Conservation (phyloP, 169 alveolate genomes). For the Eimeria sp. region DNA sequence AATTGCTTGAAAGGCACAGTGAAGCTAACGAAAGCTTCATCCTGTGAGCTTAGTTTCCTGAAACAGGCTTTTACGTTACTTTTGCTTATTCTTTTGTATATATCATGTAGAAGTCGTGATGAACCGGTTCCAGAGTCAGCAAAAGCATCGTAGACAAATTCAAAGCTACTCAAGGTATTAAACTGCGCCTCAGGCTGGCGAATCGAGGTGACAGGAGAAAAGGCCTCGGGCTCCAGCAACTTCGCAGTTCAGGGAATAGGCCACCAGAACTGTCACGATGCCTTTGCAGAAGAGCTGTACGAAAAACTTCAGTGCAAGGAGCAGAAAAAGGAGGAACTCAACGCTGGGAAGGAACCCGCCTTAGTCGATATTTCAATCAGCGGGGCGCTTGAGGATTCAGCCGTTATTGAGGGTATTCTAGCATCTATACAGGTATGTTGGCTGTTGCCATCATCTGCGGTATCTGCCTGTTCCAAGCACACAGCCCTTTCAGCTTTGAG, state of each 20-base stretch:
- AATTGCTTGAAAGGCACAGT: slow-evolving; percentile 64
- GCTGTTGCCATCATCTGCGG: background rate
- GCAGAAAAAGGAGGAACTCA: background rate
- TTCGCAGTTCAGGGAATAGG: slow-evolving; percentile 80
- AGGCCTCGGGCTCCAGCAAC: slow-evolving; percentile 18
- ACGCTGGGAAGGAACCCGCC: slow-evolving; percentile 8
- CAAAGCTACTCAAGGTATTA: too few relatives aligned
- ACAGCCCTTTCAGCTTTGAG: background rate
- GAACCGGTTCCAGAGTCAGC: background rate
- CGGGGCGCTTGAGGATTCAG: slow-evolving; percentile 80
- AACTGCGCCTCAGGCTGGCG: slow-evolving; percentile 51
- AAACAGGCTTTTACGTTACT: background rate
- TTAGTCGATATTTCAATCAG: slow-evolving; percentile 76
- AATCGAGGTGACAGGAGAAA: slow-evolving; percentile 5
- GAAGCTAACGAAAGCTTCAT: slow-evolving; percentile 57
- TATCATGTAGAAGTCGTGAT: background rate
- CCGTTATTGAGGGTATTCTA: slow-evolving; percentile 74
- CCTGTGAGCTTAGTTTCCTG: slow-evolving; percentile 25
- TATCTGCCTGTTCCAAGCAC: background rate
- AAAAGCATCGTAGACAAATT: background rate
- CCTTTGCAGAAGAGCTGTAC: slow-evolving; percentile 73
- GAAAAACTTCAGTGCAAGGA: slow-evolving; percentile 10
- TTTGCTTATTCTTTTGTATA: background rate
- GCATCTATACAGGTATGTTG: slow-evolving; percentile 73
- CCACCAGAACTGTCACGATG: slow-evolving; percentile 83